These are phyloP conservation scores for Mortierella hygrophila DNA, from an alignment of 192 early-diverging fungal genomes.

Conservation along the genomic window DNA sequence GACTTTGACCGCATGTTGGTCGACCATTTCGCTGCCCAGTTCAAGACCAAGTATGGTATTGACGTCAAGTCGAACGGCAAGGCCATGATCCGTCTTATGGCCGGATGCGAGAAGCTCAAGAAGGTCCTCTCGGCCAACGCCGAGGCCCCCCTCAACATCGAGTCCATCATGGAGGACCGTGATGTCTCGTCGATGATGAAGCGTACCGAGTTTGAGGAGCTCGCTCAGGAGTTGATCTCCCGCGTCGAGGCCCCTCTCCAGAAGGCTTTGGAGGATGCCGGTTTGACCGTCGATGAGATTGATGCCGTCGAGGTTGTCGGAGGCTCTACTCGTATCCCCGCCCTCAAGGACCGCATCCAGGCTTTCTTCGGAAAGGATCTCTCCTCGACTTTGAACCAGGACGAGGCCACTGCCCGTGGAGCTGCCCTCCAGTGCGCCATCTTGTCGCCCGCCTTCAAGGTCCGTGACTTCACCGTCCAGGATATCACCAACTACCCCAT, in stretches of 20 bases:
- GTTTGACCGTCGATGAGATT: constrained; percentile 83
- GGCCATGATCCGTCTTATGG: constrained; percentile 91
- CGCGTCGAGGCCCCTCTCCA: constrained; percentile 81
- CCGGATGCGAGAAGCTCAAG: constrained; percentile 95
- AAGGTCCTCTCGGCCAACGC: constrained; percentile 96
- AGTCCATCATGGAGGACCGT: constrained; percentile 97
- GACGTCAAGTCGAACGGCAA: constrained; percentile 91
- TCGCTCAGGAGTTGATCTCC: constrained; percentile 78
- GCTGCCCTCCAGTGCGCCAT: constrained; percentile 98
- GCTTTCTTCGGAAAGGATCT: constrained; percentile 92
- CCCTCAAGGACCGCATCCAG: constrained; percentile 90
- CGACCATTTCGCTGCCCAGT: constrained; percentile 88
- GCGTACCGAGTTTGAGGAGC: constrained; percentile 90
- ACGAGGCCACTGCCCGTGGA: constrained; percentile 97
- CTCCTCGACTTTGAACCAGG: constrained; percentile 97
- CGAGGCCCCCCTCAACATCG: constrained; percentile 92
- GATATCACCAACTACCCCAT: constrained; percentile 94
- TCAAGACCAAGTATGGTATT: constrained; percentile 97
- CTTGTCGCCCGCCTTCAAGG: constrained; percentile 96
- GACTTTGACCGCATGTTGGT: constrained; percentile 94
- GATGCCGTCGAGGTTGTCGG: constrained; percentile 96
- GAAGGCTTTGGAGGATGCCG: constrained; percentile 83
- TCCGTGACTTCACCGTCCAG: constrained; percentile 94
- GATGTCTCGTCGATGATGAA: constrained; percentile 91
- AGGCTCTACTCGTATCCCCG: constrained; percentile 94